phyloP scores from a whole-genome alignment of 2,329 filamentous ascomycete genomes.

The Trichothecium roseum region DNA sequence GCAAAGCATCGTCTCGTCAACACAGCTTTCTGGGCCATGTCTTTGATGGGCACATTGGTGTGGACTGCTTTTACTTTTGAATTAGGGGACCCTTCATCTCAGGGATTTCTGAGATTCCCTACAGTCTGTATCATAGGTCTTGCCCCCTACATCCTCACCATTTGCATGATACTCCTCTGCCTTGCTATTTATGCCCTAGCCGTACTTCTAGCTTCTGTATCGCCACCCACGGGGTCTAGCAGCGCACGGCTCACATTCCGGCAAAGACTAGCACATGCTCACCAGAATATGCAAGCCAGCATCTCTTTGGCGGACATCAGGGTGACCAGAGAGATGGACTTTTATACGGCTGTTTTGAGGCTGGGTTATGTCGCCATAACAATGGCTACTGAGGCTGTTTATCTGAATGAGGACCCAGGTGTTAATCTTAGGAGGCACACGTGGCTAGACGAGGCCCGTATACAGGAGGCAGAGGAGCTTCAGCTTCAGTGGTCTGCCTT shows the following conservation, averaged over 20 bases:
- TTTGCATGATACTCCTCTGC: conserved; percentile 69
- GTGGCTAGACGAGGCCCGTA: conserved; percentile 83
- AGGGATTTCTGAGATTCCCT: conserved; percentile 74
- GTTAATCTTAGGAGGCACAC: conserved; percentile 68
- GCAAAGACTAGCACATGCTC: conserved; percentile 59
- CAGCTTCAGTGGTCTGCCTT: conserved; percentile 39
- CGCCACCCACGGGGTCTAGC: conserved; percentile 12
- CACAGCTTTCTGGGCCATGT: conserved; percentile 81
- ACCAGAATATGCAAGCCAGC: conserved; percentile 86
- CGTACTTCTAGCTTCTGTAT: conserved; percentile 57
- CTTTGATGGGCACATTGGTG: conserved; percentile 78
- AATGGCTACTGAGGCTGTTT: conserved; percentile 91
- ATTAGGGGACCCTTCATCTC: conserved; percentile 45
- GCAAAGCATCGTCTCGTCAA: conserved; percentile 71
- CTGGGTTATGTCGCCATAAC: conserved; percentile 82
- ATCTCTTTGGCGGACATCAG: conserved; percentile 72
- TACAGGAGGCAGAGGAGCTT: conserved; percentile 62
- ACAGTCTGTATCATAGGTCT: conserved; percentile 94
- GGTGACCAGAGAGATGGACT: conserved; percentile 82
- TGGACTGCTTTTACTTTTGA: conserved; percentile 61
- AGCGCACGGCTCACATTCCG: conserved; percentile 25
- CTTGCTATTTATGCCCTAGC: conserved; percentile 68
- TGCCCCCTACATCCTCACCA: conserved; percentile 82
- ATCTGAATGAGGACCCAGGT: conserved; percentile 76
- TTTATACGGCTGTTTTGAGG: conserved; percentile 82